Evolutionary conservation across 202 grass and related monocot genomes (phyloP).

Genomic region (Cymbopogon flexuosus): DNA sequence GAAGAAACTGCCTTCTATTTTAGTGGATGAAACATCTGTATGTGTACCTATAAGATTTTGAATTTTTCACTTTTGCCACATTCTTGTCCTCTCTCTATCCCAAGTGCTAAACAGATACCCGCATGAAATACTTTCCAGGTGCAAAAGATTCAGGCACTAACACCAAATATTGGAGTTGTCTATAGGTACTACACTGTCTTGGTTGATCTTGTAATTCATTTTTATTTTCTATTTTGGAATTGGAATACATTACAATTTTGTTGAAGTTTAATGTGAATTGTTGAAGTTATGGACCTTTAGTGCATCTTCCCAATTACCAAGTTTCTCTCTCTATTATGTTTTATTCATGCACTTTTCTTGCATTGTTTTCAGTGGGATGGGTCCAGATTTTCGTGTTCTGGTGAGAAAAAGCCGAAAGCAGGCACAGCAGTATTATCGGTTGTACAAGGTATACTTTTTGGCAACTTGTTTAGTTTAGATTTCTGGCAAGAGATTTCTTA

Average conservation of each 20-base stretch:
- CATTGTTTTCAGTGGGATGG: constrained; percentile 77
- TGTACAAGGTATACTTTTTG: constrained; percentile 77
- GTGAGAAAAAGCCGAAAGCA: constrained; percentile 98
- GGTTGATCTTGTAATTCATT: background rate
- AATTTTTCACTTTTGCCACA: background rate
- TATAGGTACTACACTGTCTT: constrained; percentile 57
- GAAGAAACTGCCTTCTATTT: constrained; percentile 78
- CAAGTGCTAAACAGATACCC: constrained; percentile 30
- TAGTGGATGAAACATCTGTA: constrained; percentile 75
- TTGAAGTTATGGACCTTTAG: background rate
- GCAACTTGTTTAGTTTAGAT: background rate
- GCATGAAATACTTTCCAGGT: constrained; percentile 48
- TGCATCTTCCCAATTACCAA: background rate
- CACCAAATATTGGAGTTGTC: constrained; percentile 94
- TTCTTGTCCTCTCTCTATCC: background rate
- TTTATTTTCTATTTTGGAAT: constrained; percentile 6
- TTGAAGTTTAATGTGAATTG: background rate
- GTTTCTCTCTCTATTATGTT: background rate
- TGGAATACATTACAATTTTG: background rate
- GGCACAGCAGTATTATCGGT: constrained; percentile 82
- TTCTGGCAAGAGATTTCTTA: background rate
- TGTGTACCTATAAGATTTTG: constrained; percentile 4
- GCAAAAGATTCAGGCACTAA: constrained; percentile 91
- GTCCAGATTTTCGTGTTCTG: constrained; percentile 92
- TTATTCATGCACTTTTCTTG: constrained; percentile 10